Evolutionary conservation across 371 early-diverging fungal species (phyloP), one percentile per base, ranked within the genome.

Genomic region (Mucor velutinosus): DNA sequence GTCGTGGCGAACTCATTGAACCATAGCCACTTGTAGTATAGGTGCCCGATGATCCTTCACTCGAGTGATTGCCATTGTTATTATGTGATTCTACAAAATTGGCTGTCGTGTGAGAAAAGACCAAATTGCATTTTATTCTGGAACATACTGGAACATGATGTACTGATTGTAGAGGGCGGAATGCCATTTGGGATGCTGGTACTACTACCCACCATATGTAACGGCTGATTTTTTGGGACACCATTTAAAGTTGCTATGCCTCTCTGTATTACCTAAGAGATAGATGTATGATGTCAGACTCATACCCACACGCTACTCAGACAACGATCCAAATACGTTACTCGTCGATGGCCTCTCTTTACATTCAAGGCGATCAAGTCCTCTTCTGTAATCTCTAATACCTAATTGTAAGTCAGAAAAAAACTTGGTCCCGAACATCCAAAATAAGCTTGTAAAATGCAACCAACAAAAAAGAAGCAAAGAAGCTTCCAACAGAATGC

Each of bases 301-400:
- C 6, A 19, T 23, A 15, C 12, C 12, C 11, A 4, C n/a, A 25
- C 29, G n/a, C 23, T 29, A 61, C 1, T 25, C 11, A 25, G 21
- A 51, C 2, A 49, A 5, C 6, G 47, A 4, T 27, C 27, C 6
- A 51, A 29, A 19, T 59, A 70, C 64, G 19, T 72, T 78, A 83
- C 78, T 65, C 85, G 75, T 53, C 85, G 70, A 64, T 85, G 85
- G 15, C 85, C 85, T 49, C 85, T 66, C 43, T 85, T 85, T 19
- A 82, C 80, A 17, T 75, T 70, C 69, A 85, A 70, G 4, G 78
- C 82, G 45, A 76, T 67, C 33, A 85, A 64, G 62, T 85, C 85
- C 0, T 72, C 71, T 69, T 85, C 85, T 7, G 85, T 82, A 15
- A 82, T 75, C 41, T 85, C 85, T 15, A 67, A 63, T 11, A 84